These are phyloP conservation scores for Boletus coccyginus DNA, from an alignment of 768 basidiomycete species.

Conservation along the genomic window DNA sequence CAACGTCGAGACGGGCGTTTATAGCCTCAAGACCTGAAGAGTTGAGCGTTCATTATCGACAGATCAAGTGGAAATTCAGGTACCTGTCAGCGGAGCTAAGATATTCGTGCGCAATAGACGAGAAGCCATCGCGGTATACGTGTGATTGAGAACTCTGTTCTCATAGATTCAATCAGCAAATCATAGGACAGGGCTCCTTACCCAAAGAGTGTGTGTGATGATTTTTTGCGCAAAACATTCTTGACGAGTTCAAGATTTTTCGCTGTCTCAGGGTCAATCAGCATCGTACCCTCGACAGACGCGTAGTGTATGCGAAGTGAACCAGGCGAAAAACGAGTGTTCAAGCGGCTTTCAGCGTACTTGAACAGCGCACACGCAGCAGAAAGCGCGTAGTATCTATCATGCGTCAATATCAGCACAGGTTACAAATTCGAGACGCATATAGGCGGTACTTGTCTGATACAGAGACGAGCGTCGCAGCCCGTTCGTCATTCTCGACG, in stretches of 20 bases:
- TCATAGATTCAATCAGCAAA: background rate
- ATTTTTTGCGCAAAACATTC: constrained; percentile 67
- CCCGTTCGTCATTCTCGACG: constrained; percentile 77
- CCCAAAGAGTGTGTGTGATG: constrained; percentile 78
- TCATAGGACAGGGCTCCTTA: constrained; percentile 23
- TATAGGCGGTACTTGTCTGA: constrained; percentile 70
- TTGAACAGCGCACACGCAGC: constrained; percentile 88
- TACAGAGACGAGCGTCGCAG: constrained; percentile 74
- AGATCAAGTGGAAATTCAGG: background rate
- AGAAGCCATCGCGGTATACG: constrained; percentile 87
- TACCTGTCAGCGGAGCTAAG: constrained; percentile 78
- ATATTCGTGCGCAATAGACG: constrained; percentile 78
- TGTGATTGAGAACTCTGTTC: constrained; percentile 68
- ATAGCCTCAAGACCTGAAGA: constrained; percentile 46
- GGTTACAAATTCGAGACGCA: constrained; percentile 6
- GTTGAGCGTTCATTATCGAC: background rate
- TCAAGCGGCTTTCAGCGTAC: constrained; percentile 67
- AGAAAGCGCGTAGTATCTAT: constrained; percentile 85
- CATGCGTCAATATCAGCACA: constrained; percentile 3
- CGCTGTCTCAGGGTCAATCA: constrained; percentile 89
- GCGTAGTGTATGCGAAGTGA: constrained; percentile 76
- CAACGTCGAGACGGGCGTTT: constrained; percentile 81
- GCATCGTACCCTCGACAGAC: constrained; percentile 87
- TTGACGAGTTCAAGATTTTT: constrained; percentile 86
- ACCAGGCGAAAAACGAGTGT: constrained; percentile 63